Conservation (phyloP, 2,329 filamentous ascomycete genomes). For the Camillea tinctor region DNA sequence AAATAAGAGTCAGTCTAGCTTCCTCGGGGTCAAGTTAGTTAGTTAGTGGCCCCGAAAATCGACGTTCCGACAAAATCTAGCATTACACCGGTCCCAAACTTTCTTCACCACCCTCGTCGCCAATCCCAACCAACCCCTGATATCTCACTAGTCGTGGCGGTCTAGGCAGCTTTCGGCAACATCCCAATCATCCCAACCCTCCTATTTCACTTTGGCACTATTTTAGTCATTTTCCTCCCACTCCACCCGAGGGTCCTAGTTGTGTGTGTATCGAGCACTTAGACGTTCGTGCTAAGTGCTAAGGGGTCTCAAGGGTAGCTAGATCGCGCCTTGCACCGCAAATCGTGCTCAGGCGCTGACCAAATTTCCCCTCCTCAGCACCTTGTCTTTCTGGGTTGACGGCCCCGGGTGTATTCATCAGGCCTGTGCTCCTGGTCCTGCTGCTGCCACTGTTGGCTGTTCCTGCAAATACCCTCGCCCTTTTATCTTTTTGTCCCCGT, state of each 20-base stretch:
- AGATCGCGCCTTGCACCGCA: constrained; percentile 18
- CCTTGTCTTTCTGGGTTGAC: constrained; percentile 6
- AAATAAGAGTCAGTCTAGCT: constrained; percentile 32
- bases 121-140: constrained; percentile 31
- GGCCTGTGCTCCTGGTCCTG: constrained; percentile 8
- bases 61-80: constrained; percentile 24
- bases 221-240: constrained; percentile 28
- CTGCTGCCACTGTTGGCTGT: constrained; percentile 10
- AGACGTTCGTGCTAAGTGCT: constrained; percentile 18
- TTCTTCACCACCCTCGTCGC: constrained; percentile 16
- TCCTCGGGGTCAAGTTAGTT: constrained; percentile 15
- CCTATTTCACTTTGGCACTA: constrained; percentile 25
- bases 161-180: constrained; percentile 31
- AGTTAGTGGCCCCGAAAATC: constrained; percentile 27
- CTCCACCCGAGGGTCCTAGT: constrained; percentile 16
- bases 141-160: constrained; percentile 25
- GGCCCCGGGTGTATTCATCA: background rate
- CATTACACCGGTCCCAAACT: constrained; percentile 26
- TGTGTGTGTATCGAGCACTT: background rate
- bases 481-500: constrained; percentile 17
- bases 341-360: constrained; percentile 15
- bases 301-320: constrained; percentile 16
- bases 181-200: constrained; percentile 20
- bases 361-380: constrained; percentile 9
- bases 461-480: constrained; percentile 4